A percentile compares a stretch with the other conserved stretches of the same genome.
These are phyloP conservation scores for Saturnispora ahearnii DNA, from an alignment of 805 yeast species.

Conservation along the genomic window DNA sequence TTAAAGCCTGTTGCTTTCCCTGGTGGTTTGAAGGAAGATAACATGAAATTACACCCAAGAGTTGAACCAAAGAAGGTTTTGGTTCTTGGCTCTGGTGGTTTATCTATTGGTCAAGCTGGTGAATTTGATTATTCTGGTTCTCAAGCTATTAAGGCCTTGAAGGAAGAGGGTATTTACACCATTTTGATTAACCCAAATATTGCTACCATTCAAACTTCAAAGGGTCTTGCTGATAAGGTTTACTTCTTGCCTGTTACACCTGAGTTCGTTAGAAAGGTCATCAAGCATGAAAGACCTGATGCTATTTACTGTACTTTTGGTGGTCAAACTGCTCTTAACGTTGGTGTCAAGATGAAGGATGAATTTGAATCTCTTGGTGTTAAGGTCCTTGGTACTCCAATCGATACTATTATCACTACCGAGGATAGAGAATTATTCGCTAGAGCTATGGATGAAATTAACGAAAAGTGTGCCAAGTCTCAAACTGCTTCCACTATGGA, in stretches of 20 bases:
- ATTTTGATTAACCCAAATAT: constrained; percentile 91
- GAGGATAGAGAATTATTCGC: constrained; percentile 97
- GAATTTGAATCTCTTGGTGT: constrained; percentile 84
- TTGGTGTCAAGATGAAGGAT: constrained; percentile 93
- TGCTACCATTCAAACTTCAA: constrained; percentile 95
- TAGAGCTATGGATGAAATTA: constrained; percentile 86
- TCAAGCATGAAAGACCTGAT: constrained; percentile 94
- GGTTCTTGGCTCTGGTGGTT: constrained; percentile 94
- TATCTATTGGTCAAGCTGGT: constrained; percentile 97
- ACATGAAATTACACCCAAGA: constrained; percentile 66
- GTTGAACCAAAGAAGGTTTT: constrained; percentile 83
- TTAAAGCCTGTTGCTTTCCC: constrained; percentile 80
- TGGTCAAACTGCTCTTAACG: constrained; percentile 96
- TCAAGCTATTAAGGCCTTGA: constrained; percentile 92
- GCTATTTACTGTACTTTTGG: constrained; percentile 95
- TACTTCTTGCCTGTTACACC: constrained; percentile 95
- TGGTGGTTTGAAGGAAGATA: constrained; percentile 73
- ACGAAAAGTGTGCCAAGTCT: constrained; percentile 95
- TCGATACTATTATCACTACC: constrained; percentile 87
- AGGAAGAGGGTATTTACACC: constrained; percentile 78
- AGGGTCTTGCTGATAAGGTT: constrained; percentile 89
- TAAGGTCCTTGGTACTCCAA: constrained; percentile 96
- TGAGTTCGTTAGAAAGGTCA: constrained; percentile 89
- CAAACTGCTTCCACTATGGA: constrained; percentile 91
- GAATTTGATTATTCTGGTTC: constrained; percentile 97